Conservation (phyloP, 1,139 yeast genomes). For the Arxiozyma bovina region DNA sequence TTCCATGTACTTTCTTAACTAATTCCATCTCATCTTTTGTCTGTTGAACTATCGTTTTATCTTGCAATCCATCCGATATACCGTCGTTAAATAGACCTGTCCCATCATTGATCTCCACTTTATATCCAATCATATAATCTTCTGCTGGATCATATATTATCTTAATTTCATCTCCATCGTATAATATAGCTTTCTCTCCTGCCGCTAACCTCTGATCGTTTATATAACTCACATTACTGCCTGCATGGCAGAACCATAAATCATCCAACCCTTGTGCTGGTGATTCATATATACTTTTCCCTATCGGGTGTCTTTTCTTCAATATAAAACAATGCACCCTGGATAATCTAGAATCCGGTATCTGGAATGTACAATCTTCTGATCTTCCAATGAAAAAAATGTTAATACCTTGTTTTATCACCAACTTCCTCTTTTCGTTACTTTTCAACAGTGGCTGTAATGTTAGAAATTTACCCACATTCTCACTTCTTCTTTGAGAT, state of each 20-base stretch:
- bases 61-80: constrained; percentile 14
- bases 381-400: constrained; percentile 60
- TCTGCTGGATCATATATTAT: constrained; percentile 53
- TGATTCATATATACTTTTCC: constrained; percentile 48
- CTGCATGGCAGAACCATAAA: constrained; percentile 73
- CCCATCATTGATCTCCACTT: constrained; percentile 43
- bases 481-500: not conserved
- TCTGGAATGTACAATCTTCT: constrained; percentile 48
- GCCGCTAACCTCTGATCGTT: constrained; percentile 53
- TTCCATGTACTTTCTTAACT: constrained; percentile 16
- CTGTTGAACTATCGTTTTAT: constrained; percentile 15
- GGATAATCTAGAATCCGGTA: constrained; percentile 70
- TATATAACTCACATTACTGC: constrained; percentile 71
- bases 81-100: constrained; percentile 49
- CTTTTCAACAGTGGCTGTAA: constrained; percentile 39
- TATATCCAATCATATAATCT: constrained; percentile 45
- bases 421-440: constrained; percentile 40
- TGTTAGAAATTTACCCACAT: constrained; percentile 41
- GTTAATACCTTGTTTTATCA: constrained; percentile 52
- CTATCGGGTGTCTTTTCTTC: constrained; percentile 51
- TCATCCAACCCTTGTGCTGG: constrained; percentile 63
- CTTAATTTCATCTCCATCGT: constrained; percentile 56
- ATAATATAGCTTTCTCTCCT: constrained; percentile 52
- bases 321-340: constrained; percentile 69
- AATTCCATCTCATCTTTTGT: constrained; percentile 21